Evolutionary conservation across 176 grass and related monocot genomes (phyloP).

Genomic region (Microstegium vimineum): DNA sequence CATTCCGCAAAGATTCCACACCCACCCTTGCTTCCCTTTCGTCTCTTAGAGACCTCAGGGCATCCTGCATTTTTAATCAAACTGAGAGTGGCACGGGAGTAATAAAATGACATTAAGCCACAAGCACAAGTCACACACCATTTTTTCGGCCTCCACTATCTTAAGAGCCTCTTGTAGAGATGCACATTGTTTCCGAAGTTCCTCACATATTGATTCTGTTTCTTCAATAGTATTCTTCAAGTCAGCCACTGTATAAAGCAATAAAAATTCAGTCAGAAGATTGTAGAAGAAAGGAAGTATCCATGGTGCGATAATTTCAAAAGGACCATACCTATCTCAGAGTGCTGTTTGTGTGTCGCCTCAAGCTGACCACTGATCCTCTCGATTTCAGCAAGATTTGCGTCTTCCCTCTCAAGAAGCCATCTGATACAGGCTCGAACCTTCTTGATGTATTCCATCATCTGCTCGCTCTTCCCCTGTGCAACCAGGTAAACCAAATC

Average conservation of each 20-base stretch:
- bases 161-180: slow-evolving; percentile 40
- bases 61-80: not conserved
- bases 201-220: slow-evolving; percentile 26
- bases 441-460: slow-evolving; percentile 82
- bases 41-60: no score
- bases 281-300: not conserved
- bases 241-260: slow-evolving; percentile 20
- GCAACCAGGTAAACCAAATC: not conserved
- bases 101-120: not conserved
- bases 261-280: not conserved
- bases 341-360: slow-evolving; percentile 32
- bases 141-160: slow-evolving; percentile 51
- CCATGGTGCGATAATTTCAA: not conserved
- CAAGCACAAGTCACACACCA: slow-evolving; percentile 20
- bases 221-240: slow-evolving; percentile 32
- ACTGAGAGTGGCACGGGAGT: not conserved
- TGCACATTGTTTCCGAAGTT: slow-evolving; percentile 46
- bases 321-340: slow-evolving; percentile 42
- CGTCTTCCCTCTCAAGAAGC: slow-evolving; percentile 56
- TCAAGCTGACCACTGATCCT: slow-evolving; percentile 44
- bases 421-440: slow-evolving; percentile 67
- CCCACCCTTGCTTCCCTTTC: no score
- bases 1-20: no score
- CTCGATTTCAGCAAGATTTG: slow-evolving; percentile 33
- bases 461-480: slow-evolving; percentile 70